A percentile compares a stretch with the other conserved stretches of the same genome.
phyloP scores from a whole-genome alignment of 352 stramenopile genomes.

The Globisporangium orthogonon region DNA sequence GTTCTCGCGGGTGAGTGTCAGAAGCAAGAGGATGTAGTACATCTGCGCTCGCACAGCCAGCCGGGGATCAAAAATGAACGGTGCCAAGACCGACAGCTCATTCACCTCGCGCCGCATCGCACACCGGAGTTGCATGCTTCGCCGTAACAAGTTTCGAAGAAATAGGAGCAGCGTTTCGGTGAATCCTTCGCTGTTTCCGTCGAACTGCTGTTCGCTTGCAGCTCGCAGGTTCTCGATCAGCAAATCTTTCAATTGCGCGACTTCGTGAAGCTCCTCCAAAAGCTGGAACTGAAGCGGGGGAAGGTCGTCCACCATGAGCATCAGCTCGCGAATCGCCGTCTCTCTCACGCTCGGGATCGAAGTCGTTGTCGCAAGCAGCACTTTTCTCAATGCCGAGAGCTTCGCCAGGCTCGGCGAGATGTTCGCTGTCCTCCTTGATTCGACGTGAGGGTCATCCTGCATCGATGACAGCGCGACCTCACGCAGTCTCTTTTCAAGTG shows the following conservation, averaged over 20 bases:
- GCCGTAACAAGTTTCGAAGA: constrained; percentile 35
- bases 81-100: constrained; percentile 19
- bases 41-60: constrained; percentile 38
- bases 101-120: constrained; percentile 19
- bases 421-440: constrained; percentile 1
- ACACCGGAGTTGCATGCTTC: constrained; percentile 27
- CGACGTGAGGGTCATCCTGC: not conserved
- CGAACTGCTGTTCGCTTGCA: not conserved
- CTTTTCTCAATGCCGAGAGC: constrained; percentile 8
- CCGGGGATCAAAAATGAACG: constrained; percentile 35
- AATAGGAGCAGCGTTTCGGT: constrained; percentile 22
- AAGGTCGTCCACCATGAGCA: constrained; percentile 18
- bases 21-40: constrained; percentile 52
- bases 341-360: constrained; percentile 11
- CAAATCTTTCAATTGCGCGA: constrained; percentile 9
- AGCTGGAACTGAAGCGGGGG: constrained; percentile 8
- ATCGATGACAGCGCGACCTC: constrained; percentile 3
- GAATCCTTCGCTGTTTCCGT: constrained; percentile 5
- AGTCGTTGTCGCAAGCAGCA: not conserved
- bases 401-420: constrained; percentile 14
- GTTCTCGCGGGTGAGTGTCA: constrained; percentile 48
- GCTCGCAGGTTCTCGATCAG: constrained; percentile 3
- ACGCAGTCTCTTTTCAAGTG: constrained; percentile 5
- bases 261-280: constrained; percentile 14
- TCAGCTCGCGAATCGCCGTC: constrained; percentile 18